Evolutionary conservation across 345 rosid genomes (phyloP).

Genomic region (Populus simonii): DNA sequence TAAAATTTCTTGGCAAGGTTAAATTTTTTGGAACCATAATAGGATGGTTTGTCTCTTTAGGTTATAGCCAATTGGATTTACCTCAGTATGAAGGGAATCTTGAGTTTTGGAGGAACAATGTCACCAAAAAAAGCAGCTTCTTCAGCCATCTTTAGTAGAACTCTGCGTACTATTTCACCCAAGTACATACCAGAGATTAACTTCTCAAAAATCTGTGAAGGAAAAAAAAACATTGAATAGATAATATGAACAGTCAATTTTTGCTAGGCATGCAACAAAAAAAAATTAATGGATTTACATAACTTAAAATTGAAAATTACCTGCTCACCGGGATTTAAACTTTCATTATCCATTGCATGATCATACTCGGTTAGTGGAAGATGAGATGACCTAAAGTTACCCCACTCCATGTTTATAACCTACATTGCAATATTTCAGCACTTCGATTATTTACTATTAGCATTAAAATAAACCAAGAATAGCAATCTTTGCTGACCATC

Average conservation of each 20-base stretch:
- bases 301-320: constrained; percentile 24
- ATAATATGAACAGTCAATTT: background rate
- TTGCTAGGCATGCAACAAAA: too few species aligned
- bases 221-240: background rate
- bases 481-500: constrained; percentile 50
- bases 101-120: constrained; percentile 62
- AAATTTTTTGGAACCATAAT: background rate
- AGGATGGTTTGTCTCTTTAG: too few species aligned
- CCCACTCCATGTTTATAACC: constrained; percentile 99
- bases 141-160: constrained; percentile 77
- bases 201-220: constrained; percentile 80
- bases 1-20: background rate
- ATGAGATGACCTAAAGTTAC: constrained; percentile 89
- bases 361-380: constrained; percentile 84
- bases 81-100: constrained; percentile 59
- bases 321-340: constrained; percentile 95
- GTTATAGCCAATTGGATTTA: constrained; percentile 9
- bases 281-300: background rate
- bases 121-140: constrained; percentile 88
- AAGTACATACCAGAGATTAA: constrained; percentile 90
- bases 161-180: constrained; percentile 90
- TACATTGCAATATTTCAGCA: constrained; percentile 22
- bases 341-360: constrained; percentile 64
- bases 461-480: background rate
- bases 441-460: background rate